phyloP scores from a whole-genome alignment of 306 rosid genomes.

The Prunus fruticosa region DNA sequence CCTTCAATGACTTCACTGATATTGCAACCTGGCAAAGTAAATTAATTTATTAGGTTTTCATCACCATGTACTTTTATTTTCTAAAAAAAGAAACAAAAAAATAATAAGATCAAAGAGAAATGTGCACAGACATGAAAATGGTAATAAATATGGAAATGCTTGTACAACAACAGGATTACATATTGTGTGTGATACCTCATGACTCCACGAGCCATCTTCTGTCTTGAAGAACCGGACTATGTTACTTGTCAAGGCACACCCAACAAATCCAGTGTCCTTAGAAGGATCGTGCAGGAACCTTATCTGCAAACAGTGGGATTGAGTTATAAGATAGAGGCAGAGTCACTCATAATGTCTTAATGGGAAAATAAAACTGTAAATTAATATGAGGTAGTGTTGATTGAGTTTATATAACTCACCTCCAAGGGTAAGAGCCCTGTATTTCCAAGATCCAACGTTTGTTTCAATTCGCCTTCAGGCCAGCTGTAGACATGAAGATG shows the following conservation, averaged over 20 bases:
- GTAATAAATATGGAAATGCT: too few relatives aligned
- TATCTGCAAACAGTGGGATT: slow-evolving; percentile 47
- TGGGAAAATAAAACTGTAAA: neutral
- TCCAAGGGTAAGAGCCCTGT: slow-evolving; percentile 84
- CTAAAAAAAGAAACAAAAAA: neutral
- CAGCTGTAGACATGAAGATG: slow-evolving; percentile 87
- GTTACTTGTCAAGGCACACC: slow-evolving; percentile 81
- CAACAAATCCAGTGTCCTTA: slow-evolving; percentile 87
- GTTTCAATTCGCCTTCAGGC: slow-evolving; percentile 95
- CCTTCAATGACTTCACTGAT: slow-evolving; percentile 71
- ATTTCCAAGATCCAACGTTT: slow-evolving; percentile 84
- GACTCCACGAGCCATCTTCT: slow-evolving; percentile 78
- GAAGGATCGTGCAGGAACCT: slow-evolving; percentile 93
- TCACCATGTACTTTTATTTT: neutral
- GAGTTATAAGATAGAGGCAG: neutral
- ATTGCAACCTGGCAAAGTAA: slow-evolving; percentile 54
- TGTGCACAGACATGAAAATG: neutral
- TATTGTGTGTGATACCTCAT: slow-evolving; percentile 52
- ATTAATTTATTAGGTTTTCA: neutral
- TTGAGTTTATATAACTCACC: slow-evolving; percentile 35
- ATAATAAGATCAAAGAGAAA: neutral
- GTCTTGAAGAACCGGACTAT: slow-evolving; percentile 82
- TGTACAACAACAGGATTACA: neutral
- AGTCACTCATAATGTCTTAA: neutral
- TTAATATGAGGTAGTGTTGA: neutral